These are phyloP conservation scores for Gastrodia elata DNA, from an alignment of 106 monocot species.

Conservation along the genomic window DNA sequence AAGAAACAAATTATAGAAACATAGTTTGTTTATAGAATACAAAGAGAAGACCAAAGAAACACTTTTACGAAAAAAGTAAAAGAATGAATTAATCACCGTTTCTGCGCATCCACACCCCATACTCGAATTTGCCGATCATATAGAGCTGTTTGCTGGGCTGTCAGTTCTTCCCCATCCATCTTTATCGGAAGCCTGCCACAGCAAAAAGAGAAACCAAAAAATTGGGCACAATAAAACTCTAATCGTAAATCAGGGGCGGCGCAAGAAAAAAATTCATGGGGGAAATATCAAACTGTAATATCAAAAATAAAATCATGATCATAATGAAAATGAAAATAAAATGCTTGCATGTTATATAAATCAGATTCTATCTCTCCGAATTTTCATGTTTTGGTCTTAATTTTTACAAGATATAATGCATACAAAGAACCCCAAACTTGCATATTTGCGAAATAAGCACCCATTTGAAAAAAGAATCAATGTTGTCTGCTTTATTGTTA, in stretches of 20 bases:
- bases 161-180: conserved; percentile 78
- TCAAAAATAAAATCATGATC: no score
- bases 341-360: no score
- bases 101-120: conserved; percentile 91
- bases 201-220: neutral
- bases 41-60: neutral
- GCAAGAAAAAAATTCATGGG: no score
- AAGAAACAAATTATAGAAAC: neutral
- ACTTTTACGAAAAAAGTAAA: neutral
- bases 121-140: conserved; percentile 96
- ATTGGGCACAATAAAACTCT: neutral
- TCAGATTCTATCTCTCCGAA: no score
- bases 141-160: conserved; percentile 83
- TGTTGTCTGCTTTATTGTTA: no score
- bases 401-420: no score
- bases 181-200: conserved; percentile 16
- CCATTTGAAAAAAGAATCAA: no score
- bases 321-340: no score
- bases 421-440: no score
- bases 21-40: neutral
- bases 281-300: no score
- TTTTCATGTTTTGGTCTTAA: no score
- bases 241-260: neutral
- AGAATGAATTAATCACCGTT: conserved; percentile 21
- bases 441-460: no score